Percentiles rank a stretch among this genome's conserved stretches.
Evolutionary conservation across 352 stramenopile genomes (phyloP).

Genomic region (Aphanomyces euteiches): DNA sequence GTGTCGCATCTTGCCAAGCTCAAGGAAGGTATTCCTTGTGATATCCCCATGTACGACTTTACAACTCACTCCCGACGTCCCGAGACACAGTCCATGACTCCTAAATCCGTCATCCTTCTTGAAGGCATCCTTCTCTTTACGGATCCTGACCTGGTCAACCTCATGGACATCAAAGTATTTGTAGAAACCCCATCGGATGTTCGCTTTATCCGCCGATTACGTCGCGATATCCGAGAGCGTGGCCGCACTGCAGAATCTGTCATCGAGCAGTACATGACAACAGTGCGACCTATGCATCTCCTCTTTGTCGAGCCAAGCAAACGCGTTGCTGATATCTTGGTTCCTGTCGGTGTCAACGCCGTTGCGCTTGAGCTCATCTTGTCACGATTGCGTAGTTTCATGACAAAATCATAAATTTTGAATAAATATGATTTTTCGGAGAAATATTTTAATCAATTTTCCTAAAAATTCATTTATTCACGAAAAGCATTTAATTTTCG

Average conservation of each 20-base stretch:
- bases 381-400: constrained; percentile 77
- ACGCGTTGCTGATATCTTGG: constrained; percentile 92
- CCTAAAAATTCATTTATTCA: not conserved
- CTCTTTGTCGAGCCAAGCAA: constrained; percentile 98
- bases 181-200: constrained; percentile 95
- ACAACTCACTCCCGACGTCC: constrained; percentile 87
- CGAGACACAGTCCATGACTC: constrained; percentile 72
- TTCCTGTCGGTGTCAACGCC: constrained; percentile 91
- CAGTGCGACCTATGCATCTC: constrained; percentile 98
- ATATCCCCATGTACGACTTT: constrained; percentile 95
- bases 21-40: constrained; percentile 77
- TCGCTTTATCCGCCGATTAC: constrained; percentile 89
- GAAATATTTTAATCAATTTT: no score
- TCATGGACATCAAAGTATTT: constrained; percentile 98
- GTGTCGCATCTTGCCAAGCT: constrained; percentile 88
- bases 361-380: constrained; percentile 94
- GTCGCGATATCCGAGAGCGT: constrained; percentile 93
- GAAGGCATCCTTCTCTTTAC: constrained; percentile 97
- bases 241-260: constrained; percentile 92
- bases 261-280: constrained; percentile 95
- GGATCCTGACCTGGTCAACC: constrained; percentile 77
- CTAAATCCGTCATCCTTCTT: constrained; percentile 92
- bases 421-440: no score
- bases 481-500: not conserved
- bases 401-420: not conserved